A percentile compares a stretch with the other conserved stretches of the same genome.
phyloP scores from a whole-genome alignment of 2,329 filamentous ascomycete species.

The Ilyonectria sp. region DNA sequence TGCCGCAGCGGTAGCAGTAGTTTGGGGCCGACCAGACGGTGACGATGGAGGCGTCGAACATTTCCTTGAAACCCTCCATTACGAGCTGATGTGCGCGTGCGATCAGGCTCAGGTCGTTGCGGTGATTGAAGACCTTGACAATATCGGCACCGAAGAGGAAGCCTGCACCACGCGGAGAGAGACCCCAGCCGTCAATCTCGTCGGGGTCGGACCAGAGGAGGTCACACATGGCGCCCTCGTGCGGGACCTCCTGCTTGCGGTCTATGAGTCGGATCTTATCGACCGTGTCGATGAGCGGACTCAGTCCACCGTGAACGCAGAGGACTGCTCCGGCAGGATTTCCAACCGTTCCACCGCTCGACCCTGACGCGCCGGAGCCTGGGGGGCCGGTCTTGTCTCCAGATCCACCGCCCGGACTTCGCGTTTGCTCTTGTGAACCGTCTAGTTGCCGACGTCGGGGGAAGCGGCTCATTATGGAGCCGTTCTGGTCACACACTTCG shows the following conservation, averaged over 20 bases:
- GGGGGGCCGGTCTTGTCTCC: conserved; percentile 75
- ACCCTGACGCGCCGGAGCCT: conserved; percentile 83
- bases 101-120: conserved; percentile 92
- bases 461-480: conserved; percentile 83
- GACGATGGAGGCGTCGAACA: conserved; percentile 96
- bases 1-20: conserved; percentile 96
- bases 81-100: conserved; percentile 96
- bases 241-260: conserved; percentile 97
- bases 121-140: conserved; percentile 95
- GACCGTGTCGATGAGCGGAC: conserved; percentile 90
- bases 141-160: conserved; percentile 97
- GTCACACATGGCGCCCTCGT: conserved; percentile 99
- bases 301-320: conserved; percentile 95
- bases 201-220: conserved; percentile 98
- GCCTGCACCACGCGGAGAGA: conserved; percentile 93
- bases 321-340: conserved; percentile 87
- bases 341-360: conserved; percentile 74
- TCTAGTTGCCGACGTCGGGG: conserved; percentile 62
- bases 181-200: conserved; percentile 96
- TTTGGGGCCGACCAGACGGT: conserved; percentile 99
- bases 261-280: conserved; percentile 97
- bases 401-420: conserved; percentile 46
- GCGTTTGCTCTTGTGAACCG: conserved; percentile 44
- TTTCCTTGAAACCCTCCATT: conserved; percentile 99
- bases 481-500: conserved; percentile 90